Evolutionary conservation across 176 grass and related monocot species (phyloP).

Genomic region (Musa itinerans): DNA sequence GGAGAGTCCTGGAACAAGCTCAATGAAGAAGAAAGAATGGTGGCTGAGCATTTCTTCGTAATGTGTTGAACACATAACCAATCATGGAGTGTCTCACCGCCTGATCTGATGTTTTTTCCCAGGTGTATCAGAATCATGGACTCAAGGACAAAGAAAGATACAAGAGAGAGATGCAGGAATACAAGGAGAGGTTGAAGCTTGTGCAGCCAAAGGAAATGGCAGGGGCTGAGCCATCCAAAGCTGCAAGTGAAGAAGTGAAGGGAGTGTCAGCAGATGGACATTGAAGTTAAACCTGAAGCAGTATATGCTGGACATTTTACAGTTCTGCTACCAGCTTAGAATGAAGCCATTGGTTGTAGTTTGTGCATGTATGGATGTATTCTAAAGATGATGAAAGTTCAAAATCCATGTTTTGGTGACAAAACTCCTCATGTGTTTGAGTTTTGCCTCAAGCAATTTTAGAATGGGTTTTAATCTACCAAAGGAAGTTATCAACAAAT

Average conservation of each 20-base stretch:
- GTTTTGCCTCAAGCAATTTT: neutral
- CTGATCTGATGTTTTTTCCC: neutral
- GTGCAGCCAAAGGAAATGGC: neutral
- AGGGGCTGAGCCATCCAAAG: neutral
- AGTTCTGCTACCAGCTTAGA: neutral
- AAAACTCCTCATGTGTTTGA: neutral
- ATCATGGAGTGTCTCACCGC: neutral
- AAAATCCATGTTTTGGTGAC: neutral
- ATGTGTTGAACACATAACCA: neutral
- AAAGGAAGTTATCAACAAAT: neutral
- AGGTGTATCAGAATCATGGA: conserved; percentile 34
- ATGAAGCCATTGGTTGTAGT: neutral
- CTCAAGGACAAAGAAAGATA: conserved; percentile 43
- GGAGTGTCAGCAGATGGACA: neutral
- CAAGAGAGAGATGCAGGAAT: conserved; percentile 48
- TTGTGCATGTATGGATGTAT: neutral
- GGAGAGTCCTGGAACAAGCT: conserved; percentile 49
- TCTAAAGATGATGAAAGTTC: neutral
- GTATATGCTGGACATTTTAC: neutral
- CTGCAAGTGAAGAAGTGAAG: neutral
- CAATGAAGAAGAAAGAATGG: conserved; percentile 33
- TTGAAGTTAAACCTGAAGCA: neutral
- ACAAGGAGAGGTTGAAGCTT: conserved; percentile 37
- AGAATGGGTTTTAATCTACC: neutral
- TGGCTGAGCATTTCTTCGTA: neutral